Base-by-base conservation (phyloP, 768 basidiomycete genomes). In the Gymnopilus dilepis region DNA sequence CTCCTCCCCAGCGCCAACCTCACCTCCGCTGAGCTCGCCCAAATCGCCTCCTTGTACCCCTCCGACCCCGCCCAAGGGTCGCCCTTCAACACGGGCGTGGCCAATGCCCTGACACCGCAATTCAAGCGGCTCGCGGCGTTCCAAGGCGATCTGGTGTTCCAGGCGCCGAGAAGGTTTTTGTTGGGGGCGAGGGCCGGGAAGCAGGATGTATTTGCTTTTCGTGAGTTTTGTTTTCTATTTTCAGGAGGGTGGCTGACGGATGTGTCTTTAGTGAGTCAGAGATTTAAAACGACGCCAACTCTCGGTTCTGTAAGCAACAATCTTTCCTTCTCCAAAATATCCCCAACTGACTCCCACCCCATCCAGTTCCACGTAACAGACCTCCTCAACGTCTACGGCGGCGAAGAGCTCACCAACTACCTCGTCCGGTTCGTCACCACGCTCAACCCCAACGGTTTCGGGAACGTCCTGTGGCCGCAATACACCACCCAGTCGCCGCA, bases 81-180 rank as follows among this genome's bases (percentile, higher is more conserved):
- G 1, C 86, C 86, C 0, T 88, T 80, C 60, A 76, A 76, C 56
- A 87, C 86, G 0, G 77, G 80, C 0, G n/a, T 67, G 38, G 64
- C 76, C 13, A 82, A 86, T 58, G 75, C 76, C 0, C 63, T 82
- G 3, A 76, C 80, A 2, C 77, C 82, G 0, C 73, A 75, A 41
- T 82, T 70, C 71, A 85, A 85, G 62, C 74, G 82, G 1, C 60
- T 84, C 8, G 80, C 83, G 2, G 73, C 83, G 0, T 70, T 84
- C 55, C 72, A 75, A 42, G 84, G 83, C 0, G 84, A 86, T 59
- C 62, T 70, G 22, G 69, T 77, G 3, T 82, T 85, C 70, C 79
- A 84, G 60, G 80, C 74, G 0, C 78, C 83, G 31, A 71, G 83
- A 13, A 64, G 82, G 6, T 79, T 80, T 64, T 76, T 85, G 54